phyloP scores from a whole-genome alignment of 2,329 filamentous ascomycete genomes.

The Fusarium humuli region DNA sequence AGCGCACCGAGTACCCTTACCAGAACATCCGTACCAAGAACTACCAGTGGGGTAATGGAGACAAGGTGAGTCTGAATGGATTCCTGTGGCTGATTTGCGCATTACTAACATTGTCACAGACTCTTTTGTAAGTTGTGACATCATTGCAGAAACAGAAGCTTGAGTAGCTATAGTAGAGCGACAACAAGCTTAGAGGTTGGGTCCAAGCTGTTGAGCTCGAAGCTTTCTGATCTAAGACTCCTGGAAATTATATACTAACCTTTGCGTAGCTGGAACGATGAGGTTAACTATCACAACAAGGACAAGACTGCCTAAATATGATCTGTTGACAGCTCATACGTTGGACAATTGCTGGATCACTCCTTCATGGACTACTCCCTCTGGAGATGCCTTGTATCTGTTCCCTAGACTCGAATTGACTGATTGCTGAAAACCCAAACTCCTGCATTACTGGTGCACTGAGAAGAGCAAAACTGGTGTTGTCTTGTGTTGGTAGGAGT shows the following conservation, averaged over 20 bases:
- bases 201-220: not conserved
- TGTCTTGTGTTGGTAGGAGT: not conserved
- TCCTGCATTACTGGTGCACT: not conserved
- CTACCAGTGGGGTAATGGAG: conserved; percentile 93
- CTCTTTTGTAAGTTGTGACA: conserved; percentile 58
- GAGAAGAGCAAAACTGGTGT: not conserved
- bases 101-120: conserved; percentile 58
- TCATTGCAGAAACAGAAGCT: not conserved
- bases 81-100: not conserved
- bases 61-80: conserved; percentile 74
- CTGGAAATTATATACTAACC: conserved; percentile 33
- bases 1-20: conserved; percentile 93
- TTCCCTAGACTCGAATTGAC: conserved; percentile 52
- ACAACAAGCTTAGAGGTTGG: conserved; percentile 14
- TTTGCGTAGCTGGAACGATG: conserved; percentile 86
- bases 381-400: conserved; percentile 49
- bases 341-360: conserved; percentile 47
- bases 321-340: conserved; percentile 27
- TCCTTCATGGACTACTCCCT: conserved; percentile 43
- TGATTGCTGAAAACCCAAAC: conserved; percentile 31
- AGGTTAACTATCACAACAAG: conserved; percentile 97
- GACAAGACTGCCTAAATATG: conserved; percentile 71
- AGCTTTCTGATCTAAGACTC: not conserved
- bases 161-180: conserved; percentile 11
- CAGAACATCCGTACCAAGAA: conserved; percentile 98